Base-by-base conservation (phyloP, 768 basidiomycete species). In the Neoboletus magnificus region DNA sequence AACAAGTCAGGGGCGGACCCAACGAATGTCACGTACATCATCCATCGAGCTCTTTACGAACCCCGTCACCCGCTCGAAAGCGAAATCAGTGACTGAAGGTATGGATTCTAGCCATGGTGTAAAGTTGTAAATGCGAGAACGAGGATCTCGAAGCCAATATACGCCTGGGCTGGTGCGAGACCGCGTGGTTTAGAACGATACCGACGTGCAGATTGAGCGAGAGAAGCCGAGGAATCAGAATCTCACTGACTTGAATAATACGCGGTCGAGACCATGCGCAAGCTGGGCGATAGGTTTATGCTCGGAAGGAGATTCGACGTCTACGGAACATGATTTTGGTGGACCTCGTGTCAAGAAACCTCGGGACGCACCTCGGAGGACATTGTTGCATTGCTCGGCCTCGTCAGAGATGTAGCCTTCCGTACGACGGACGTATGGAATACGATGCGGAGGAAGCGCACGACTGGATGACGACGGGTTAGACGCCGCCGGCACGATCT, bases 81-180 rank as follows among this genome's bases (percentile, higher is more conserved):
- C 93, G 64, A 98, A 98, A 44, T 93, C 85, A 5, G 79, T 81
- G 6, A 93, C 83, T 54, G 82, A 75, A 0, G 94, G 92, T 44
- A 99, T 81, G 2, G 71, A 69, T 70, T 91, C 82, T 5, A 97
- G 74, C 66, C 79, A 82, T 4, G 85, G 82, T 0, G 84, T 71
- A 66, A 93, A 98, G 65, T 95, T 95, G 73, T 90, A 95, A 15
- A 92, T 87, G 6, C 83, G 79, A 0, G 93, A 89, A 18, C 89
- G 79, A 1, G 92, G 90, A 66, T 98, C 93, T 63, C 85, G 84
- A 2, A 97, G 73, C 86, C 91, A 91, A 62, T 93, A 91, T 1
- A 95, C 87, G 11, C 91, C 91, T 5, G 89, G 91, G 61, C 94
- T 97, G 56, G 23, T 55, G 22, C 10, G 36, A 50, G 46, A 32